These are phyloP conservation scores for Eleusine coracana DNA, from an alignment of 176 grass and related monocot species.

Conservation along the genomic window DNA sequence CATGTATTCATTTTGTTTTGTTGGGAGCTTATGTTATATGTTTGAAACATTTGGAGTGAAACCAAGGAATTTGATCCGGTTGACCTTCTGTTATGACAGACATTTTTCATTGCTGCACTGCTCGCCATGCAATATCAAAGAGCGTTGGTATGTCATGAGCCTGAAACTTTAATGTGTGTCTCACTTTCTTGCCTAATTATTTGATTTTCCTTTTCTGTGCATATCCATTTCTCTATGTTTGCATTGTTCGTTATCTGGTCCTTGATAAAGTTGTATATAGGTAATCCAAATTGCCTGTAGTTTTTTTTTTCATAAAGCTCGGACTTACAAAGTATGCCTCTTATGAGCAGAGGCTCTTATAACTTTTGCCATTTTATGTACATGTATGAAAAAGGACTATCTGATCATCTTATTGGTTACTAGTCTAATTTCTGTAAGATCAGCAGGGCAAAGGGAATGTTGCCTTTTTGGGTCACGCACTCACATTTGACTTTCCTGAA, in stretches of 20 bases:
- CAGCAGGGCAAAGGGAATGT: neutral
- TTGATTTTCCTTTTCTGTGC: neutral
- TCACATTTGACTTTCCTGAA: neutral
- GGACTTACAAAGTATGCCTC: neutral
- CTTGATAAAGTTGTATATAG: conserved; percentile 29
- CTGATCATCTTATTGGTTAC: neutral
- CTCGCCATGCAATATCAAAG: conserved; percentile 97
- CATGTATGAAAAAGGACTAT: neutral
- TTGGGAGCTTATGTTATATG: conserved; percentile 1
- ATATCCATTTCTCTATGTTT: conserved; percentile 13
- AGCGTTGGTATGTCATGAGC: conserved; percentile 59
- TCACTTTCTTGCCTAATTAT: conserved; percentile 7
- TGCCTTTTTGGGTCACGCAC: neutral
- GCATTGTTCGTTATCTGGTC: neutral
- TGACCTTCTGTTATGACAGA: conserved; percentile 59
- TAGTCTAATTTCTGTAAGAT: neutral
- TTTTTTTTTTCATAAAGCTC: conserved; percentile 12
- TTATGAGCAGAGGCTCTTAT: neutral
- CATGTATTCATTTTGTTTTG: neutral
- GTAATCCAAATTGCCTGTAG: neutral
- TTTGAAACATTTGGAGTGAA: conserved; percentile 17
- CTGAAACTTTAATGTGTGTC: conserved; percentile 7
- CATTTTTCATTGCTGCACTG: conserved; percentile 94
- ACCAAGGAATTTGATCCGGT: conserved; percentile 23
- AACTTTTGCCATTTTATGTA: neutral